These are phyloP conservation scores for Suillus weaverae DNA, from an alignment of 768 basidiomycete species.

Conservation along the genomic window DNA sequence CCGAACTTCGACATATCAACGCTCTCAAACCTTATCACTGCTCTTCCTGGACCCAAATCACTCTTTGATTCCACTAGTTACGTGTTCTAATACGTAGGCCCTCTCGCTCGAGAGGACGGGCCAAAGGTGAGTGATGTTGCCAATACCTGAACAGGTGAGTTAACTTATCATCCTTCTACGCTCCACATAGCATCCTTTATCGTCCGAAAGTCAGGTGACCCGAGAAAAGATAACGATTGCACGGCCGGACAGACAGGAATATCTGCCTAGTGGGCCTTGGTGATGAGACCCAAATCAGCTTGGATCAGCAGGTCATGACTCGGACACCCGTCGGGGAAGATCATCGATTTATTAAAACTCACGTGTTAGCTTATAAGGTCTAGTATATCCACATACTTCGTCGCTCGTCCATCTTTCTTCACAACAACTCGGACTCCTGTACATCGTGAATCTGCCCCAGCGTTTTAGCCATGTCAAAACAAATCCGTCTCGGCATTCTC, in stretches of 20 bases:
- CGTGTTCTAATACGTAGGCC: not conserved
- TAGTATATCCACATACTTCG: not conserved
- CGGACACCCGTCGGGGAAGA: not conserved
- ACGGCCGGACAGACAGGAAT: not conserved
- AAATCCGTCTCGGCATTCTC: constrained; percentile 2
- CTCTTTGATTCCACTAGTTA: not conserved
- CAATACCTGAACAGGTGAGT: not conserved
- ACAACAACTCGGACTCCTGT: not conserved
- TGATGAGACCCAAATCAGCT: not conserved
- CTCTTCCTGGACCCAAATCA: not conserved
- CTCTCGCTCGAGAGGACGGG: not conserved
- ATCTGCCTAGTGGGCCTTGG: not conserved
- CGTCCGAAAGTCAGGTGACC: not conserved
- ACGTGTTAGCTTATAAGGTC: not conserved
- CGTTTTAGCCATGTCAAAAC: not conserved
- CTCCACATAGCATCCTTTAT: not conserved
- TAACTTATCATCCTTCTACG: not conserved
- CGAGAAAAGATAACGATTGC: not conserved
- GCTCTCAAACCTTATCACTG: not conserved
- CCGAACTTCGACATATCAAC: not conserved
- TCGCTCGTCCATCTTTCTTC: not conserved
- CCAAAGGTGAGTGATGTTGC: not conserved
- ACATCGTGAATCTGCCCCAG: not conserved
- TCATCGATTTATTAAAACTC: not conserved
- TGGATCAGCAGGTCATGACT: not conserved